These are phyloP conservation scores for Zygnema circumcarinatum DNA, from an alignment of 139 green algal species.

Conservation along the genomic window DNA sequence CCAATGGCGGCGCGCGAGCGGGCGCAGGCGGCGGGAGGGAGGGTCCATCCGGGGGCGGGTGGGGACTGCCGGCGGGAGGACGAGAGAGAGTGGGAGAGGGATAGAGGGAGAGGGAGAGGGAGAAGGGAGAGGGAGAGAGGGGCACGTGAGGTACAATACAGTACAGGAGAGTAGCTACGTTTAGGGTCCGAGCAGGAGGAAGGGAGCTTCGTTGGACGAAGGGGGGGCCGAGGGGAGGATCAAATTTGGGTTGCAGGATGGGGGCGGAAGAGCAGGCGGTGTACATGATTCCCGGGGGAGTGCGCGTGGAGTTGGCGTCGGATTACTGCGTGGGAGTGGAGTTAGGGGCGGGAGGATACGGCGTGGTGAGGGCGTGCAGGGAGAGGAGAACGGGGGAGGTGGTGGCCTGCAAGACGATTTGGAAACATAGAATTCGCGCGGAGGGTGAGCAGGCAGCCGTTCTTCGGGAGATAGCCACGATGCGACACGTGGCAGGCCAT, in stretches of 20 bases:
- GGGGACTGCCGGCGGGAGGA: background rate
- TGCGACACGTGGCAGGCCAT: slow-evolving; percentile 84
- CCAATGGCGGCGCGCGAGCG: no score
- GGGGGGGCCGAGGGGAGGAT: no score
- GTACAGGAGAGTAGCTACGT: background rate
- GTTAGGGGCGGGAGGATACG: background rate
- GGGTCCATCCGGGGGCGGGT: no score
- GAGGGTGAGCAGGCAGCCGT: slow-evolving; percentile 79
- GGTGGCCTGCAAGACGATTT: slow-evolving; percentile 11
- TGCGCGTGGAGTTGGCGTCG: background rate
- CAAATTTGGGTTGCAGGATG: no score
- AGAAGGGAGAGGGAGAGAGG: background rate
- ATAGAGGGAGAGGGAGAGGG: background rate
- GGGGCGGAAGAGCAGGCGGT: background rate
- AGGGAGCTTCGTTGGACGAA: no score
- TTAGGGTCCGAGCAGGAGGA: no score
- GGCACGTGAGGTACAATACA: background rate
- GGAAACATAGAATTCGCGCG: background rate
- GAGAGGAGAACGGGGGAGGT: background rate
- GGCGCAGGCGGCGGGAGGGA: no score
- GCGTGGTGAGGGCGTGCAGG: background rate
- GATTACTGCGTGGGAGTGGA: background rate
- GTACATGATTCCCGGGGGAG: background rate
- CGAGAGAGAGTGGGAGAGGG: background rate
- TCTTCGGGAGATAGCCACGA: slow-evolving; percentile 87